Evolutionary conservation across 2,329 filamentous ascomycete species (phyloP).

Genomic region (Xylariaceae sp.): DNA sequence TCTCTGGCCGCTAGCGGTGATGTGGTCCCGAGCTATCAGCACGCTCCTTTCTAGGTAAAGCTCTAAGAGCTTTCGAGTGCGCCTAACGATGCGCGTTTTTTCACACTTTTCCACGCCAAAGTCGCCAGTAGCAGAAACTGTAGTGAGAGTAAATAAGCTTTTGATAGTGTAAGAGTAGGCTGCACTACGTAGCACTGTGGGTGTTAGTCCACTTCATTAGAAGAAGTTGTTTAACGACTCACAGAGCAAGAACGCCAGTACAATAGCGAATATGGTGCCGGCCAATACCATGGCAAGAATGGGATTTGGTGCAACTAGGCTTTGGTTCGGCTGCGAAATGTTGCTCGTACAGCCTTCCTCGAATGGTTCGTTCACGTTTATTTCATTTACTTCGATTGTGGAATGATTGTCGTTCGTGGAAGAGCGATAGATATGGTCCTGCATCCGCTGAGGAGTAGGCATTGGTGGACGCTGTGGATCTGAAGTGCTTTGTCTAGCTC

Average conservation of each 20-base stretch:
- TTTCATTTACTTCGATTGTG: too few relatives aligned
- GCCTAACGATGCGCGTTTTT: background rate
- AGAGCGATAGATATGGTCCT: background rate
- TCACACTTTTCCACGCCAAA: background rate
- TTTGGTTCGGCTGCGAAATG: too few relatives aligned
- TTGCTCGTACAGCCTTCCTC: too few relatives aligned
- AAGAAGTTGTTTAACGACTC: background rate
- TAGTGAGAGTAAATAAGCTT: constrained; percentile 7
- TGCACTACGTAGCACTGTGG: background rate
- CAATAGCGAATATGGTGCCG: background rate
- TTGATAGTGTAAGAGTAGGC: background rate
- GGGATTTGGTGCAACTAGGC: background rate
- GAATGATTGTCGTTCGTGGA: too few relatives aligned
- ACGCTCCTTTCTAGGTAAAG: background rate
- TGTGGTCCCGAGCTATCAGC: background rate
- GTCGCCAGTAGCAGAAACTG: background rate
- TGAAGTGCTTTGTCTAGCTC: background rate
- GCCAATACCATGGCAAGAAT: background rate
- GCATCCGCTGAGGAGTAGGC: background rate
- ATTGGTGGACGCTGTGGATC: too few relatives aligned
- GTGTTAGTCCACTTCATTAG: too few relatives aligned
- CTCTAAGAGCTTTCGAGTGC: background rate
- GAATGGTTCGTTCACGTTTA: too few relatives aligned
- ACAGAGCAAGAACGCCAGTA: constrained; percentile 1
- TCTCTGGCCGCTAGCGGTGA: too few relatives aligned